Evolutionary conservation across 2,329 filamentous ascomycete species (phyloP).

Genomic region (Hawksworthiomyces lignivorus): DNA sequence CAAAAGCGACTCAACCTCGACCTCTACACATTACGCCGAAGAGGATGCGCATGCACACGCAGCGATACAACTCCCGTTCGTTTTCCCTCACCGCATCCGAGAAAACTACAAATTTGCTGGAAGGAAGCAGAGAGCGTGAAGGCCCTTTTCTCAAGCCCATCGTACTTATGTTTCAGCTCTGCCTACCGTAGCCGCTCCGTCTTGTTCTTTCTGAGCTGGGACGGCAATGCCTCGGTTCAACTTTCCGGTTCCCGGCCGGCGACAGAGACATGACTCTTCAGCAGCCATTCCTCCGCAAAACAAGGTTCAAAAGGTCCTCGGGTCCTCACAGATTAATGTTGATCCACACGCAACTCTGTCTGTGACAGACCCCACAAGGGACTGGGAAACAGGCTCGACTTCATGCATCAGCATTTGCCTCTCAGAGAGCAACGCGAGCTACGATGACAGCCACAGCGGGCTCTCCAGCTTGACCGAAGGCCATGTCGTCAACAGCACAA

Average conservation of each 20-base stretch:
- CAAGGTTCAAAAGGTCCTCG: conserved; percentile 45
- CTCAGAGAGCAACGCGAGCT: conserved; percentile 33
- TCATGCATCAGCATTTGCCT: conserved; percentile 37
- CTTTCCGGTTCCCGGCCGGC: conserved; percentile 41
- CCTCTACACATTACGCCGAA: too few relatives aligned
- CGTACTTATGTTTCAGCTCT: too few relatives aligned
- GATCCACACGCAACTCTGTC: conserved; percentile 23
- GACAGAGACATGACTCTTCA: conserved; percentile 29
- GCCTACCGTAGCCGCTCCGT: too few relatives aligned
- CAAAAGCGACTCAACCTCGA: too few relatives aligned
- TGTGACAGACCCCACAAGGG: conserved; percentile 15
- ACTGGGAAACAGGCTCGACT: conserved; percentile 37
- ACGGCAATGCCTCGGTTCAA: conserved; percentile 32
- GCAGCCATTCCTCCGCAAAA: conserved; percentile 32
- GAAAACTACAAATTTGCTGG: too few relatives aligned
- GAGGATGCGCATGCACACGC: too few relatives aligned
- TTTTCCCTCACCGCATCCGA: too few relatives aligned
- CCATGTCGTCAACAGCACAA: conserved; percentile 15
- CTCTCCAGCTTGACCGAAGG: conserved; percentile 21
- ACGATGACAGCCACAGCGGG: conserved; percentile 20
- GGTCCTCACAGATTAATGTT: conserved; percentile 36
- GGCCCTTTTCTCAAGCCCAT: too few relatives aligned
- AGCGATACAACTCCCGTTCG: too few relatives aligned
- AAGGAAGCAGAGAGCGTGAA: too few relatives aligned
- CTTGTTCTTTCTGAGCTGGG: neutral